A percentile compares a stretch with the other conserved stretches of the same genome.
These are phyloP conservation scores for Penicillium polonicum DNA, from an alignment of 2,329 filamentous ascomycete species.

Conservation along the genomic window DNA sequence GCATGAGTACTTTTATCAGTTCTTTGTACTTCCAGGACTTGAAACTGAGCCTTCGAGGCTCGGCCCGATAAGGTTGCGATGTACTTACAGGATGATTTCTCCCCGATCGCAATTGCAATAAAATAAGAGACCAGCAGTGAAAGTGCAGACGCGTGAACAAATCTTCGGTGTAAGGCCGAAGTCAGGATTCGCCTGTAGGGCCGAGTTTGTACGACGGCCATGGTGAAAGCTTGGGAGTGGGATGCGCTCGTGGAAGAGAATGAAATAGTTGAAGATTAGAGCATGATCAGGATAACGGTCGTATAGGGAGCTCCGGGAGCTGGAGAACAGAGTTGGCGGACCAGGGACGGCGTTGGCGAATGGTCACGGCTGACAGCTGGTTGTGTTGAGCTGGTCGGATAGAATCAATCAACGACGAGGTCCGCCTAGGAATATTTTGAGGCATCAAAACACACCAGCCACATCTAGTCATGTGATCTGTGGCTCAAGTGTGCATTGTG, in stretches of 20 bases:
- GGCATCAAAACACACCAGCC: constrained; percentile 39
- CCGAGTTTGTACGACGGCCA: constrained; percentile 41
- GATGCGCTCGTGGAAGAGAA: constrained; percentile 27
- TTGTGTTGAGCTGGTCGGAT: constrained; percentile 13
- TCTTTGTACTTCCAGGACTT: neutral
- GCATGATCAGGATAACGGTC: constrained; percentile 24
- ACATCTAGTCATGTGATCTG: constrained; percentile 29
- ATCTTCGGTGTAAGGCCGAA: constrained; percentile 81
- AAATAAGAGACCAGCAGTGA: constrained; percentile 70
- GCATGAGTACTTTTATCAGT: neutral
- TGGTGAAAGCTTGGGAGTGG: constrained; percentile 29
- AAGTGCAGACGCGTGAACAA: constrained; percentile 72
- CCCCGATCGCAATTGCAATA: constrained; percentile 68
- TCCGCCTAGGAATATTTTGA: constrained; percentile 28
- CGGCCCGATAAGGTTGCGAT: neutral
- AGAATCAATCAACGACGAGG: constrained; percentile 12
- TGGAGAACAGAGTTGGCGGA: neutral
- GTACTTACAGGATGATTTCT: constrained; percentile 66
- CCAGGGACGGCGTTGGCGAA: constrained; percentile 8
- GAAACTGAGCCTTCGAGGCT: neutral
- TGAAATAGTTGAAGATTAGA: constrained; percentile 18
- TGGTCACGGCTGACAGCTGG: constrained; percentile 5
- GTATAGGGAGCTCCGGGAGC: constrained; percentile 11
- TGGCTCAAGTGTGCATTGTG: neutral
- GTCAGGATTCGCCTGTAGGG: constrained; percentile 87